Evolutionary conservation across 176 grass and related monocot species (phyloP).

Genomic region (Thalia dealbata): DNA sequence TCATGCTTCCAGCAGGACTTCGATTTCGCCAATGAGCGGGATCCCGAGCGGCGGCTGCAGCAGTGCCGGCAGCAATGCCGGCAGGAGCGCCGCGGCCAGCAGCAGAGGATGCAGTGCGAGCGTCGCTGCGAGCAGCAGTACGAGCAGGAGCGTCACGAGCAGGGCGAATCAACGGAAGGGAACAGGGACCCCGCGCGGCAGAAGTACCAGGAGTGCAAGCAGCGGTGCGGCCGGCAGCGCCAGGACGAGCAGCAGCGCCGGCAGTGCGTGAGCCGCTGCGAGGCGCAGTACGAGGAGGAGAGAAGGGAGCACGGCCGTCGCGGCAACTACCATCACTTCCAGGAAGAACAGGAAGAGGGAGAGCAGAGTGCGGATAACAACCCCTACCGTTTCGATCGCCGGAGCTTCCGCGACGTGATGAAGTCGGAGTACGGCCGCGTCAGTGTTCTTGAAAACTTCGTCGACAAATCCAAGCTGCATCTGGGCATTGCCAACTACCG

Average conservation of each 20-base stretch:
- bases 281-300: slow-evolving; percentile 16
- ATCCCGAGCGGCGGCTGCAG: neutral
- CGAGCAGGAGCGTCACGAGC: slow-evolving; percentile 9
- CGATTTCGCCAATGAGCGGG: neutral
- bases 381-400: slow-evolving; percentile 47
- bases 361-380: slow-evolving; percentile 8
- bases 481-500: slow-evolving; percentile 62
- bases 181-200: neutral
- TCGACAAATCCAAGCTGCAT: slow-evolving; percentile 42
- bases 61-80: neutral
- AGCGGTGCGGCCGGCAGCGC: neutral
- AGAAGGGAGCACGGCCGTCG: neutral
- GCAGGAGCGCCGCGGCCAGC: neutral
- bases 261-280: slow-evolving; percentile 14
- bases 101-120: neutral
- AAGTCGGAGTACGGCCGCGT: slow-evolving; percentile 44
- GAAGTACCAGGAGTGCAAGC: neutral
- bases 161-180: neutral
- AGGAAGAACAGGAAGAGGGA: neutral
- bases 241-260: slow-evolving; percentile 1
- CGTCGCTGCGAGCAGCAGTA: neutral
- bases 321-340: neutral
- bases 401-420: slow-evolving; percentile 27
- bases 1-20: slow-evolving; percentile 13
- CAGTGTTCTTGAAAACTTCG: slow-evolving; percentile 36